These are phyloP conservation scores for Triticum dicoccoides DNA, from an alignment of 176 grass and related monocot species.

Conservation along the genomic window DNA sequence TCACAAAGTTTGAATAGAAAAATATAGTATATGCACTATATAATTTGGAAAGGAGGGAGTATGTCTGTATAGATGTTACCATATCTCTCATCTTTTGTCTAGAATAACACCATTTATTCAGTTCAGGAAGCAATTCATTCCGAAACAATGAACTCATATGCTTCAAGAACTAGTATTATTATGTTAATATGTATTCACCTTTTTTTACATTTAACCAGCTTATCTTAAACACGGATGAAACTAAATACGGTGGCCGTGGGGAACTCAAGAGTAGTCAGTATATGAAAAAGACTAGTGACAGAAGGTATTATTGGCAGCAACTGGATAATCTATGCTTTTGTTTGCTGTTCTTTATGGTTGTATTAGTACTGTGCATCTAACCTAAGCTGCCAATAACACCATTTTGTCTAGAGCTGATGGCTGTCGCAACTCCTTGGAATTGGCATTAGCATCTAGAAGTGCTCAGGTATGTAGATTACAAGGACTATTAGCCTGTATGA, in stretches of 20 bases:
- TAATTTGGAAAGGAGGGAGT: no score
- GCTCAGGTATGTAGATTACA: conserved; percentile 68
- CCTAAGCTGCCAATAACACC: no score
- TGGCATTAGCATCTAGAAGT: conserved; percentile 82
- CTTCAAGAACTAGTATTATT: background rate
- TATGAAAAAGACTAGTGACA: conserved; percentile 57
- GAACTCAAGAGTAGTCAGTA: conserved; percentile 57
- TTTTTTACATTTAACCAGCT: conserved; percentile 38
- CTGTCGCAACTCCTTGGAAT: conserved; percentile 69
- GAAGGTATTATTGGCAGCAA: conserved; percentile 52
- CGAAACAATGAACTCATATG: background rate
- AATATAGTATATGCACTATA: no score
- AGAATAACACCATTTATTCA: background rate
- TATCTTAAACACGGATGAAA: conserved; percentile 83
- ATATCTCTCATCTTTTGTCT: background rate
- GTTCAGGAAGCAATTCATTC: conserved; percentile 6
- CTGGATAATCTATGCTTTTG: conserved; percentile 11
- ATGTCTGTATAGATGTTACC: background rate
- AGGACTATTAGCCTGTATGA: conserved; percentile 14
- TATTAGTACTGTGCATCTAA: background rate
- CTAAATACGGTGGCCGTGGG: conserved; percentile 74
- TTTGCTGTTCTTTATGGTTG: conserved; percentile 1
- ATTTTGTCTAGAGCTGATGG: conserved; percentile 81
- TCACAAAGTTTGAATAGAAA: no score
- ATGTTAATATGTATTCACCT: background rate